Evolutionary conservation across 2,329 filamentous ascomycete genomes (phyloP), one percentile per base, ranked within the genome.

Genomic region (Bipolaris cookei): DNA sequence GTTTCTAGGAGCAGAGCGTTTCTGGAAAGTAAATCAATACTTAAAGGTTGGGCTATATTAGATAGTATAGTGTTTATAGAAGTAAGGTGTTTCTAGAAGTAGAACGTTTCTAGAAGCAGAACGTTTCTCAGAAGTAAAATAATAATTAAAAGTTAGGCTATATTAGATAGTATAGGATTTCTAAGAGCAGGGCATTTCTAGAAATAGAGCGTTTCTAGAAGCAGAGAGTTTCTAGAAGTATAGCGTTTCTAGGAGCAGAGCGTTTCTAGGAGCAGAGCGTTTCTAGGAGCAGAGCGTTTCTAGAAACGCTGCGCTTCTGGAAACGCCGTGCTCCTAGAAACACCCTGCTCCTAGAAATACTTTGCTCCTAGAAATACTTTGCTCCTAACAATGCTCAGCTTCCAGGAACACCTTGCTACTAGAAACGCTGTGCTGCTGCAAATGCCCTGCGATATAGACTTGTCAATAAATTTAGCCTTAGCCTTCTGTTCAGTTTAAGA

Each of bases 1-100:
- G 25, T 28, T 28, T 14, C 30, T 14, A 34, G 11, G 10, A 34
- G 10, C 30, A 34, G 30, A 34, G 30, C 7, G 30, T 34, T 34
- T 14, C 30, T 34, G 13, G 30, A 23, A 46, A 30, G 6, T 46
- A 46, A 46, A 23, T 28, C 28, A 21, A 35, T 8, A 30, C 30
- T 46, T 46, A 18, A 21, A 46, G 20, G 30, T 5, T 35, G 44
- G 16, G 30, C 16, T 46, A 46, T 46, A 46, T 25, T 25, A 6
- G 23, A 25, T 25, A 34, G 11, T 34, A 34, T 3, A 14, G 32
- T 6, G 11, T 34, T 34, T 14, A 2, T 34, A 34, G 10, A 11
- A 53, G 50, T 28, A 39, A 14, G 28, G n/a, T 5, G 10, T 51
- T 52, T 44, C 20, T 38, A 50, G 20, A 14, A 49, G 52, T 25